Conservation (phyloP, 306 rosid genomes). For the Cicer yamashitae region DNA sequence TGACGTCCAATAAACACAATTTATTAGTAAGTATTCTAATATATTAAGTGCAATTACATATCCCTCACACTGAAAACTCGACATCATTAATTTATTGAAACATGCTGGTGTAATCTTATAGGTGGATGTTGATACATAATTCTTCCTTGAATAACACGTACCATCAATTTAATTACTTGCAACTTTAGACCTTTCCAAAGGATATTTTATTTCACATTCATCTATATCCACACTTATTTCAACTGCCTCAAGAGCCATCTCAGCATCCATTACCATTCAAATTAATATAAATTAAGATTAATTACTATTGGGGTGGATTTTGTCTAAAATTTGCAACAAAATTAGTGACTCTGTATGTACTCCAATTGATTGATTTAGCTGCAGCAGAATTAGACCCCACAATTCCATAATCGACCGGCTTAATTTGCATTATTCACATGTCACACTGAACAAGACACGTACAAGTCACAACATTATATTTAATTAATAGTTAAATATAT, state of each 20-base stretch:
- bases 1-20: no score
- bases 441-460: slow-evolving; percentile 36
- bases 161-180: slow-evolving; percentile 29
- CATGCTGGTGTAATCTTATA: slow-evolving; percentile 10
- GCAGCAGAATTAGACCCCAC: slow-evolving; percentile 46
- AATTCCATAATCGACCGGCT: slow-evolving; percentile 35
- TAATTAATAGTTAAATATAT: background rate
- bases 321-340: slow-evolving; percentile 26
- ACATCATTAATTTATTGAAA: slow-evolving; percentile 14
- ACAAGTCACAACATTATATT: background rate
- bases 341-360: slow-evolving; percentile 39
- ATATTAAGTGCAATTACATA: slow-evolving; percentile 6
- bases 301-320: slow-evolving; percentile 23
- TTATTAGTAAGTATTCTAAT: no score
- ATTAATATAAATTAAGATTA: slow-evolving; percentile 15
- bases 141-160: slow-evolving; percentile 11
- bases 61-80: slow-evolving; percentile 20
- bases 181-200: slow-evolving; percentile 40
- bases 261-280: slow-evolving; percentile 47
- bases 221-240: slow-evolving; percentile 35
- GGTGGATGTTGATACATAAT: slow-evolving; percentile 32
- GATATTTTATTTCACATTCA: slow-evolving; percentile 17
- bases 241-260: slow-evolving; percentile 46
- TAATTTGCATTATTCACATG: slow-evolving; percentile 44
- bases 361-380: slow-evolving; percentile 38